Evolutionary conservation across 306 rosid genomes (phyloP), one percentile per base, ranked within the genome.

Genomic region (Senna tora): DNA sequence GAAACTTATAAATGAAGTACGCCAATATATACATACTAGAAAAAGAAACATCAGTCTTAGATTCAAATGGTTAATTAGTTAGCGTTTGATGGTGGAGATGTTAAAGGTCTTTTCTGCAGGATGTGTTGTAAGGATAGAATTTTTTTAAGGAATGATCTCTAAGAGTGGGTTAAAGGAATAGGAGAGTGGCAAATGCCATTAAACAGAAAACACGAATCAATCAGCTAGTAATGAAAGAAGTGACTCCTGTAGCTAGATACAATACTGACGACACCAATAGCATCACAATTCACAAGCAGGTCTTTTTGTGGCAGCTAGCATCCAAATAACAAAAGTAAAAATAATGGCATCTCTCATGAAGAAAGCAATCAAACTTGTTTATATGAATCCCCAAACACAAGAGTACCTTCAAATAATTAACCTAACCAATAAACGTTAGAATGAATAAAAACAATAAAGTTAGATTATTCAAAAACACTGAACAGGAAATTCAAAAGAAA

Each of bases 191-290:
- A n/a, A n/a, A n/a, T n/a, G n/a, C n/a, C n/a, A n/a, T n/a, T n/a
- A n/a, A n/a, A n/a, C n/a, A n/a, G n/a, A n/a, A n/a, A n/a, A n/a
- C n/a, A n/a, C n/a, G n/a, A n/a, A n/a, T n/a, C n/a, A n/a, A n/a
- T n/a, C 34, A 59, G 41, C 21, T 2, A 45, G 12, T 22, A 21
- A 16, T n/a, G 13, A 39, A 55, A 70, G 10, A 36, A 64, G 16
- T 62, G 72, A 45, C 2, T 32, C 72, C n/a, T 77, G 60, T 42
- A 43, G 52, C 19, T 6, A 19, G 52, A 52, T 62, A 16, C 16
- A 77, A 71, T 0, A 13, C 73, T 49, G 61, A 56, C 74, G 46
- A 20, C 43, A 36, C 34, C 69, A 56, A 20, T 52, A 38, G 51
- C 57, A 49, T 57, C 39, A 36, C 38, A 33, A 33, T 33, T 56